Conservation (phyloP, 371 early-diverging fungal species). For the Rhizopus delemar region DNA sequence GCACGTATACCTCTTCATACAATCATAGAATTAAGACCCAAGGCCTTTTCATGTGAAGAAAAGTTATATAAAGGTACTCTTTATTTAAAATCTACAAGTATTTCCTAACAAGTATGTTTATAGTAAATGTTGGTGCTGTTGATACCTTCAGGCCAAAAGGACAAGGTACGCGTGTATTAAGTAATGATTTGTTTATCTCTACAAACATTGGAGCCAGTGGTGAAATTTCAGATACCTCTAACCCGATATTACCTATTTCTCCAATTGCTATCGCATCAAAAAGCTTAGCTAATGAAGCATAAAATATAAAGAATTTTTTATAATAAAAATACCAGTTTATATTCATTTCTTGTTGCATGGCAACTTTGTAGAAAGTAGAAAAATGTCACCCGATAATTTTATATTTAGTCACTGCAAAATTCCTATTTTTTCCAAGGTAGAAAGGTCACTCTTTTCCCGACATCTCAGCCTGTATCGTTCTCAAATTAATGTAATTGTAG, state of each 20-base stretch:
- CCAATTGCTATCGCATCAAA: constrained; percentile 15
- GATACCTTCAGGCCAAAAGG: constrained; percentile 79
- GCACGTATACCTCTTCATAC: constrained; percentile 96
- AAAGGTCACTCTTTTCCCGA: too few species aligned
- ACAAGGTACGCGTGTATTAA: constrained; percentile 20
- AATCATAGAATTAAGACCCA: constrained; percentile 91
- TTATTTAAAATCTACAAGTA: neutral
- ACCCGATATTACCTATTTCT: constrained; percentile 31
- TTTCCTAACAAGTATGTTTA: neutral
- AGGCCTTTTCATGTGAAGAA: constrained; percentile 92
- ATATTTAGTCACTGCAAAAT: too few species aligned
- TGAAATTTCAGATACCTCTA: constrained; percentile 37
- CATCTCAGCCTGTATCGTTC: too few species aligned
- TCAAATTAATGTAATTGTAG: too few species aligned
- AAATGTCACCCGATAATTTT: too few species aligned
- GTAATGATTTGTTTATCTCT: constrained; percentile 21
- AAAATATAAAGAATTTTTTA: neutral
- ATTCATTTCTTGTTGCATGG: too few species aligned
- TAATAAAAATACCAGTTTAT: neutral
- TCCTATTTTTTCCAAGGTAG: too few species aligned
- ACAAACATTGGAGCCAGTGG: constrained; percentile 40
- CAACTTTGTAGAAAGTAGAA: too few species aligned
- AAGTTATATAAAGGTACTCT: constrained; percentile 67
- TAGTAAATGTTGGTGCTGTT: constrained; percentile 81
- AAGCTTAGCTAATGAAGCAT: neutral